These are phyloP conservation scores for Gremmenia infestans DNA, from an alignment of 2,329 filamentous ascomycete species.

Conservation along the genomic window DNA sequence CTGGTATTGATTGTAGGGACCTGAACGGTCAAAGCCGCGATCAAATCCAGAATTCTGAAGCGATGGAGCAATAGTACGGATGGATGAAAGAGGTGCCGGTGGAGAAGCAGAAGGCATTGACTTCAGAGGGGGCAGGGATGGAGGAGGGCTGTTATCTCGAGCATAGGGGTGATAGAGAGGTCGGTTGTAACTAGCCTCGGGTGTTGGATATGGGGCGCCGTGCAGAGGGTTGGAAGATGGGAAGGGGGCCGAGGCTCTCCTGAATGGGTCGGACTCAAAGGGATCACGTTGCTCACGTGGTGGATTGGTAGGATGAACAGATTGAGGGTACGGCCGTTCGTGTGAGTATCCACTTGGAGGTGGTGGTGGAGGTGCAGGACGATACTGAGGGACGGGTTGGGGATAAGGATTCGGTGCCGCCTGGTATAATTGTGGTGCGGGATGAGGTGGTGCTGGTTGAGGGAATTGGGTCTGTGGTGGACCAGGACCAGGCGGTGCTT, in stretches of 20 bases:
- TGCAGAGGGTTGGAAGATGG: slow-evolving; percentile 1
- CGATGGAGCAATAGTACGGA: slow-evolving; percentile 13
- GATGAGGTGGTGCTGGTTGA: slow-evolving; percentile 9
- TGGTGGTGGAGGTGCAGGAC: slow-evolving; percentile 9
- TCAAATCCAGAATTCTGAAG: slow-evolving; percentile 16
- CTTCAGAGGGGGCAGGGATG: slow-evolving; percentile 8
- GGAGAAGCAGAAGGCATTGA: slow-evolving; percentile 22
- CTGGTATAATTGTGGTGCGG: slow-evolving; percentile 24
- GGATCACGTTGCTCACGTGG: slow-evolving; percentile 10
- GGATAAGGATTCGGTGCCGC: slow-evolving; percentile 14
- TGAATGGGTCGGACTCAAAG: slow-evolving; percentile 17
- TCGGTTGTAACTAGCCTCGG: slow-evolving; percentile 15
- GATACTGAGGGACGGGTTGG: slow-evolving; percentile 11
- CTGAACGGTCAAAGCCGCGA: slow-evolving; percentile 13
- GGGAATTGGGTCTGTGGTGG: slow-evolving; percentile 11
- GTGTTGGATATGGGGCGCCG: slow-evolving; percentile 9
- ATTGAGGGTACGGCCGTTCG: slow-evolving; percentile 7
- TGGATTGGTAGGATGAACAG: slow-evolving; percentile 9
- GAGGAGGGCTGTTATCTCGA: slow-evolving; percentile 9
- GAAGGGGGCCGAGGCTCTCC: slow-evolving; percentile 9
- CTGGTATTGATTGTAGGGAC: slow-evolving; percentile 18
- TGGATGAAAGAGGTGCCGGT: slow-evolving; percentile 14
- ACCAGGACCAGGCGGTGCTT: slow-evolving; percentile 3
- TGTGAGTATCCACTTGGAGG: neutral
- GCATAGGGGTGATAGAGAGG: slow-evolving; percentile 10